Conservation (phyloP, 2,329 filamentous ascomycete species). For the Plectosphaerella cucumerina region DNA sequence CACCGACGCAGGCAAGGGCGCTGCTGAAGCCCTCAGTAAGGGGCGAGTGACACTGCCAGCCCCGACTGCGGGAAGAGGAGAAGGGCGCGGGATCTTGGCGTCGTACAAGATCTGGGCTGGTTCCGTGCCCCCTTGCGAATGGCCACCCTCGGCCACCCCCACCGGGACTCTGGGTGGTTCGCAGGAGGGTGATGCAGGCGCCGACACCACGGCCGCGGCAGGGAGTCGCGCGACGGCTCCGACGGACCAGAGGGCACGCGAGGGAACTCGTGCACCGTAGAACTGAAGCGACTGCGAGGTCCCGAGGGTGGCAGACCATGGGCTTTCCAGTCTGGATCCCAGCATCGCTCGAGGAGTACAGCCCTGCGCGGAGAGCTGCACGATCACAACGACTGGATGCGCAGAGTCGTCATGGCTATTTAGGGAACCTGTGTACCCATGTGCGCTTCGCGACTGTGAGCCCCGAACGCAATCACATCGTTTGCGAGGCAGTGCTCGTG, state of each 20-base stretch:
- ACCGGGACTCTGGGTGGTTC: neutral
- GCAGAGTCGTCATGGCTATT: no score
- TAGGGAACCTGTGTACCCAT: no score
- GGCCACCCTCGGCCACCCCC: no score
- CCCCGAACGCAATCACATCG: no score
- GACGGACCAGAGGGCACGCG: neutral
- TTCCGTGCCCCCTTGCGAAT: no score
- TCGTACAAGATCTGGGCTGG: no score
- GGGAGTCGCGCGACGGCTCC: constrained; percentile 9
- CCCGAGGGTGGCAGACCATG: constrained; percentile 3
- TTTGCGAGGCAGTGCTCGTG: no score
- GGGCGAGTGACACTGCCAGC: no score
- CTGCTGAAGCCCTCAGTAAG: no score
- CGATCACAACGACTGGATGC: neutral
- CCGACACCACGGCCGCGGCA: constrained; percentile 14
- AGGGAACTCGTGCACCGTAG: neutral
- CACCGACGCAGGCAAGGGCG: neutral
- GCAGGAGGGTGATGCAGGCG: neutral
- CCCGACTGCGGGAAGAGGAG: no score
- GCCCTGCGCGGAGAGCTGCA: neutral
- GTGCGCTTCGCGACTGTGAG: no score
- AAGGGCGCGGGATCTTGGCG: no score
- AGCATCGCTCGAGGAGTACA: neutral
- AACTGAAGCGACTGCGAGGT: constrained; percentile 11
- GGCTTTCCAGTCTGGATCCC: constrained; percentile 2